Evolutionary conservation across 257 asterid species (phyloP), one percentile per base, ranked within the genome.

Genomic region (Primulina eburnea): DNA sequence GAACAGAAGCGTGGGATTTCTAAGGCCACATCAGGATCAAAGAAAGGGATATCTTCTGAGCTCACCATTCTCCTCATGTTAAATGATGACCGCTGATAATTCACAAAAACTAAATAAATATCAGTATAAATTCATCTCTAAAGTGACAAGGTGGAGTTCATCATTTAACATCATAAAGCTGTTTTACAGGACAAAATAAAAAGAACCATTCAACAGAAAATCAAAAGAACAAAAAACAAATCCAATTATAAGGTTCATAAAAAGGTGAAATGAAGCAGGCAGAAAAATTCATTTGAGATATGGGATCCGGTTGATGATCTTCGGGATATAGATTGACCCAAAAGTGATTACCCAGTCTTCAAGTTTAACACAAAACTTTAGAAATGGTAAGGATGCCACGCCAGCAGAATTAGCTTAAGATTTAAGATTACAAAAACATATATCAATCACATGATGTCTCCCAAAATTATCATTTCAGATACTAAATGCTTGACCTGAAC

Each of bases 21-120:
- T 3, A 77, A 6, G 20, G 69, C 68, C 70, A 76, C 14, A 32
- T 69, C 87, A 2, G 89, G 72, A 21, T 82, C 82, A 30, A 78
- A 66, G 60, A 82, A 80, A 65, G 86, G 83, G 35, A 65, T 74
- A 29, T 82, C 83, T 71, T 82, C 89, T 35, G 89, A 78, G 58
- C 76, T 61, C 60, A 75, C 82, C 85, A 84, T 77, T 56, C 87
- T 78, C 80, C 87, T 84, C 62, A 60, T 71, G 16, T 72, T 71
- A 77, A 57, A 74, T 9, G 69, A 38, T 35, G 80, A n/a, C 53
- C 83, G 85, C 89, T 84, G 82, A 38, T 53, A 64, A 62, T 79
- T 52, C 28, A 24, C 64, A 59, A 62, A 69, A 70, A 8, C 3
- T 53, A 61, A 43, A 40, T 50, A 47, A 55, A 77, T 66, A 60